Conservation (phyloP, 164 flowering plant species). For the Pachysandra terminalis region DNA sequence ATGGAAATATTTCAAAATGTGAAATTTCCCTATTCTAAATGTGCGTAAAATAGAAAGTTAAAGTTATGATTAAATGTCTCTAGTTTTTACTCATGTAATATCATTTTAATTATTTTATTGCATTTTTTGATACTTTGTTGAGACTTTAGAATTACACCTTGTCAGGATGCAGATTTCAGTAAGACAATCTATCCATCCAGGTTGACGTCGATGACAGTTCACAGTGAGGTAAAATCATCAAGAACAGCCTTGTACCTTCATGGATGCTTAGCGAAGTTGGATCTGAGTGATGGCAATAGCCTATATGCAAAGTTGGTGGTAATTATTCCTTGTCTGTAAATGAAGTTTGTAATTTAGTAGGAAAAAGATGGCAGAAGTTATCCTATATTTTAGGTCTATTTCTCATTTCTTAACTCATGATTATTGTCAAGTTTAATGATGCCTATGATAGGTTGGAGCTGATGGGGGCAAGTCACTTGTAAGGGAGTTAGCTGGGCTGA, state of each 20-base stretch:
- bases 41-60: no score
- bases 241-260: no score
- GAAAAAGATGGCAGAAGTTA: not conserved
- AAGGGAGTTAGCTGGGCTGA: conserved; percentile 80
- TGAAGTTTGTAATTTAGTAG: not conserved
- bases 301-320: conserved; percentile 89
- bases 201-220: conserved; percentile 56
- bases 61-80: no score
- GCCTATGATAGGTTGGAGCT: conserved; percentile 75
- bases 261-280: conserved; percentile 58
- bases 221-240: conserved; percentile 20
- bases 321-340: conserved; percentile 16
- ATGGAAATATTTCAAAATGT: no score
- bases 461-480: conserved; percentile 93
- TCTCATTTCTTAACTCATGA: not conserved
- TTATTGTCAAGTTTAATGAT: not conserved
- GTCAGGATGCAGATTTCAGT: conserved; percentile 52
- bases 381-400: not conserved
- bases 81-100: not conserved
- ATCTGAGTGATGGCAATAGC: conserved; percentile 62
- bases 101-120: not conserved
- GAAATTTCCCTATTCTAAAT: no score
- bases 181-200: conserved; percentile 62
- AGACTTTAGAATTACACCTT: conserved; percentile 4
- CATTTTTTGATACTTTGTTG: not conserved